These are phyloP conservation scores for Camellia granthamiana DNA, from an alignment of 148 eudicot species.

Conservation along the genomic window DNA sequence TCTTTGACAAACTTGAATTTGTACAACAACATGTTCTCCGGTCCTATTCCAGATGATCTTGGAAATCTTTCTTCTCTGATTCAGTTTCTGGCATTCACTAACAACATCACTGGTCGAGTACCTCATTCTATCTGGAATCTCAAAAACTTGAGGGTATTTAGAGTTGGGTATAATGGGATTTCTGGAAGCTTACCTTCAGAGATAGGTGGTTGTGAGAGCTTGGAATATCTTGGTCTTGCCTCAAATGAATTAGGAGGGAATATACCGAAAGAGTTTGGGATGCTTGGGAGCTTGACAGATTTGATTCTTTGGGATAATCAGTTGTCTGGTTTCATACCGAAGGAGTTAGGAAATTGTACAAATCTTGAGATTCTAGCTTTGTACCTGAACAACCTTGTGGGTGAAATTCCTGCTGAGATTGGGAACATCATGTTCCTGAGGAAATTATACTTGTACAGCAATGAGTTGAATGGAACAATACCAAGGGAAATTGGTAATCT, in stretches of 20 bases:
- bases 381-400: slow-evolving; percentile 78
- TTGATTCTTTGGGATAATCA: slow-evolving; percentile 75
- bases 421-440: slow-evolving; percentile 54
- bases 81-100: slow-evolving; percentile 68
- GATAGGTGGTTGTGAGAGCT: slow-evolving; percentile 59
- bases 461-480: slow-evolving; percentile 77
- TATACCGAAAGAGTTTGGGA: slow-evolving; percentile 73
- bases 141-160: slow-evolving; percentile 50
- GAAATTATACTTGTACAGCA: slow-evolving; percentile 67
- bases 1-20: slow-evolving; percentile 54
- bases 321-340: slow-evolving; percentile 64
- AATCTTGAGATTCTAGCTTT: slow-evolving; percentile 72
- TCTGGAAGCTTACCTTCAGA: slow-evolving; percentile 79
- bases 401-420: slow-evolving; percentile 66
- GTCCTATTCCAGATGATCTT: slow-evolving; percentile 67
- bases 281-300: slow-evolving; percentile 56
- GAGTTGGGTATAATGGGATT: slow-evolving; percentile 78
- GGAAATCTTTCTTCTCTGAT: slow-evolving; percentile 65
- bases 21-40: slow-evolving; percentile 81
- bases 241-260: slow-evolving; percentile 65
- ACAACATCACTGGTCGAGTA: slow-evolving; percentile 58
- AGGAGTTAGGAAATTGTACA: slow-evolving; percentile 77
- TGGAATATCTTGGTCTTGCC: slow-evolving; percentile 76
- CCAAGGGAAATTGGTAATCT: slow-evolving; percentile 83
- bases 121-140: slow-evolving; percentile 74